Percentiles rank a stretch among this genome's conserved stretches.
phyloP scores from a whole-genome alignment of 306 rosid species.

The Pyrus pyrifolia region DNA sequence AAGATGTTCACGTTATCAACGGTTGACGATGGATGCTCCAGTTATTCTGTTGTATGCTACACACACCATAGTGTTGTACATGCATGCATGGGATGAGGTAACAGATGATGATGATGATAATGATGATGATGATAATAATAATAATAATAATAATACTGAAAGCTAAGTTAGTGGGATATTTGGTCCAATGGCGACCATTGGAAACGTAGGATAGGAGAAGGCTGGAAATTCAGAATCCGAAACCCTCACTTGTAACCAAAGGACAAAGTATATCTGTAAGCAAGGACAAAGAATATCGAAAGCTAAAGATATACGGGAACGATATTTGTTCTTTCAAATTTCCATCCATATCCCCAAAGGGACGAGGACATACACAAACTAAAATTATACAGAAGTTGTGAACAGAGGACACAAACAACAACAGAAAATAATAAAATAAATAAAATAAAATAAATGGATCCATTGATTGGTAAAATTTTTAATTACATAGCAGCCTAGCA shows the following conservation, averaged over 20 bases:
- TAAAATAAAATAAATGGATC: not conserved
- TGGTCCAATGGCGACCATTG: no score
- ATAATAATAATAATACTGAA: no score
- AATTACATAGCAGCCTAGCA: not conserved
- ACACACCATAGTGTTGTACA: not conserved
- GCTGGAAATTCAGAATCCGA: no score
- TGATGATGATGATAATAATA: no score
- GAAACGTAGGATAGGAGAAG: no score
- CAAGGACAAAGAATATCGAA: not conserved
- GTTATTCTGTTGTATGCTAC: not conserved
- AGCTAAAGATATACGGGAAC: not conserved
- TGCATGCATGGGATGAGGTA: not conserved
- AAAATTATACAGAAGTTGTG: no score
- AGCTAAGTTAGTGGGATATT: no score
- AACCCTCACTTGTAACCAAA: not conserved
- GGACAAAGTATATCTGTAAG: no score
- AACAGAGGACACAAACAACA: not conserved
- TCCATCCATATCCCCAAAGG: not conserved
- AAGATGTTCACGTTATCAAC: not conserved
- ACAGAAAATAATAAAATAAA: not conserved
- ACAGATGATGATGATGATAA: no score
- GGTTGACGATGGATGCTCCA: not conserved
- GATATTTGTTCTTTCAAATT: no score
- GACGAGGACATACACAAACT: not conserved
- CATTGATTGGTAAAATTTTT: not conserved